Conservation (phyloP, 169 alveolate species). For the Eimeria sp. region DNA sequence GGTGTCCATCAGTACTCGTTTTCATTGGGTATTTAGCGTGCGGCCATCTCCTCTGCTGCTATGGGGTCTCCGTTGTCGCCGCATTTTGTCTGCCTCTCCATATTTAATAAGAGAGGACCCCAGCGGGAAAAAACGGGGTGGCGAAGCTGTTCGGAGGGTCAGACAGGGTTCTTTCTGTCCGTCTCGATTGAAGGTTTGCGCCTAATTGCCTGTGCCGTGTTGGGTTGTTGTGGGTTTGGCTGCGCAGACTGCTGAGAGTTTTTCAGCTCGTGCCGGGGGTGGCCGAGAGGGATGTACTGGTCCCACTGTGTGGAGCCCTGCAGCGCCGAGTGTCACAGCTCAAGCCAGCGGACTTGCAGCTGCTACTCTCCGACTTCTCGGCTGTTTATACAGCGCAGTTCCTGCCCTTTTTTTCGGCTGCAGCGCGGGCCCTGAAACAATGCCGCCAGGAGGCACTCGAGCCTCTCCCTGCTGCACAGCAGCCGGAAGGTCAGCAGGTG, state of each 20-base stretch:
- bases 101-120: not conserved
- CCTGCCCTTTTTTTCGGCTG: conserved; percentile 44
- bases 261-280: conserved; percentile 52
- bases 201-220: not conserved
- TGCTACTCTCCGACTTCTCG: conserved; percentile 50
- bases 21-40: not conserved
- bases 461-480: not conserved
- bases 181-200: not conserved
- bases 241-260: conserved; percentile 28
- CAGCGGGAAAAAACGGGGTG: not conserved
- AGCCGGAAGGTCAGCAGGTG: not conserved
- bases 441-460: not conserved
- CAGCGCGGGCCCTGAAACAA: conserved; percentile 43
- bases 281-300: conserved; percentile 46
- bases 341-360: conserved; percentile 50
- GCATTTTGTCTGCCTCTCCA: not conserved
- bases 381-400: conserved; percentile 48
- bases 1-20: not conserved
- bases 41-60: not conserved
- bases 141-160: not conserved
- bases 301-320: conserved; percentile 3
- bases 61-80: not conserved
- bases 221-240: not conserved
- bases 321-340: conserved; percentile 37
- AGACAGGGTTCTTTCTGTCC: not conserved